Evolutionary conservation across 1,139 yeast species (phyloP), one percentile per base, ranked within the genome.

Genomic region (Blastobotrys illinoisensis): DNA sequence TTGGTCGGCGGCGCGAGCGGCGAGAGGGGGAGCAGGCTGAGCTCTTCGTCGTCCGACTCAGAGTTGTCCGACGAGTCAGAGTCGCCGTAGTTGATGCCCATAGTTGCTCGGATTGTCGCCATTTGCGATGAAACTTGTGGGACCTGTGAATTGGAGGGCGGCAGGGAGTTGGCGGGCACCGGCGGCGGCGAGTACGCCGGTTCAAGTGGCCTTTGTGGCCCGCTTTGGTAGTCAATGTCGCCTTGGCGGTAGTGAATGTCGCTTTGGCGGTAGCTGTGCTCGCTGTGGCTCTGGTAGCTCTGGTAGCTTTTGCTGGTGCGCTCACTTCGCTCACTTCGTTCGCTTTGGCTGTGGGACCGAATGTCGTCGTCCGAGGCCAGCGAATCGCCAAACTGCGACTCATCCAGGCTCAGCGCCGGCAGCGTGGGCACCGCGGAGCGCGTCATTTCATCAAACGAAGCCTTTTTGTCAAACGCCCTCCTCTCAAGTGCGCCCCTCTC

Each of bases 11-110:
- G 58, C 9, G 58, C 56, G 18, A 56, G 46, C 18, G 60, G 56
- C 16, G 56, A 51, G 23, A 58, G 54, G 1, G 65, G 65, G 18
- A 63, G 57, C 45, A 63, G 56, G n/a, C 54, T 58, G 46, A 62
- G 65, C 14, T 60, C 60, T 51, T 63, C 66, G 26, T 60, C 60
- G 28, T 61, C 56, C 11, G 46, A 54, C 32, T 45, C 36, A 5
- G 49, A 47, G 18, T 32, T 47, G 49, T 47, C 36, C 46, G 36
- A 13, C 40, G 40, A 32, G 32, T 26, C 32, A 11, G 40, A 32
- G 16, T 32, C 40, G 6, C 16, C 40, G 16, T 32, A 32, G 16
- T 32, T 32, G 16, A 32, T 32, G 40, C 40, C 40, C 40, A 32
- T 32, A 4, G 40, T 32, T 14, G 40, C 40, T 2, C 40, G 40